phyloP scores from a whole-genome alignment of 805 yeast species.

The Nakazawaea laoshanensis region DNA sequence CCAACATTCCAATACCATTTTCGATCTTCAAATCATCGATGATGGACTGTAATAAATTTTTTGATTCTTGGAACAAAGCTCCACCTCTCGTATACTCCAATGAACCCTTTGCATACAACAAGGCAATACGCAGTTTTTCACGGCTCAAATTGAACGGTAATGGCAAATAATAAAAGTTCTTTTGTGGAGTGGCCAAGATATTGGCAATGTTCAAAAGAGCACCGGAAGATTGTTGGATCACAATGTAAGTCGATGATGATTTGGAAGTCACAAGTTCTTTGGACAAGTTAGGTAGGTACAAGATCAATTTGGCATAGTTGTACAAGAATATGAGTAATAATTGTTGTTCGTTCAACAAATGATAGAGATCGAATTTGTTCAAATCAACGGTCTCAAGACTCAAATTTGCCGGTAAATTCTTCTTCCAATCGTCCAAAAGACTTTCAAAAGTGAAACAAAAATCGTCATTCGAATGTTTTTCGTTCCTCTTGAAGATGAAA shows the following conservation, averaged over 20 bases:
- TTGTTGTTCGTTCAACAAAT: slow-evolving; percentile 32
- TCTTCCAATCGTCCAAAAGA: slow-evolving; percentile 71
- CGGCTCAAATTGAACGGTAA: slow-evolving; percentile 57
- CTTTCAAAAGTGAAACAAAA: slow-evolving; percentile 39
- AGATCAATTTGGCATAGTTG: slow-evolving; percentile 53
- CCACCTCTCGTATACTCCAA: slow-evolving; percentile 82
- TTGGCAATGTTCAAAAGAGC: slow-evolving; percentile 43
- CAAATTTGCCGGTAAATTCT: slow-evolving; percentile 53
- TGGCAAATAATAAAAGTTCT: slow-evolving; percentile 37
- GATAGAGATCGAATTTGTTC: slow-evolving; percentile 25
- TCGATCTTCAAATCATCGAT: slow-evolving; percentile 43
- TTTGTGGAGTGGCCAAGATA: slow-evolving; percentile 28
- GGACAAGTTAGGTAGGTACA: slow-evolving; percentile 57
- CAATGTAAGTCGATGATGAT: slow-evolving; percentile 50
- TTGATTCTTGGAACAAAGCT: slow-evolving; percentile 64
- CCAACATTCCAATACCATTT: slow-evolving; percentile 46
- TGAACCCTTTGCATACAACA: slow-evolving; percentile 66
- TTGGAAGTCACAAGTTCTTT: slow-evolving; percentile 27
- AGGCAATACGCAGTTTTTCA: slow-evolving; percentile 53
- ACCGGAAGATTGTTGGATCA: slow-evolving; percentile 60
- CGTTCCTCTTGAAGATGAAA: slow-evolving; percentile 54
- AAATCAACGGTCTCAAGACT: slow-evolving; percentile 56
- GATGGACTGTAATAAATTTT: slow-evolving; percentile 41
- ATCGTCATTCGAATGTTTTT: slow-evolving; percentile 21
- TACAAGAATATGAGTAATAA: slow-evolving; percentile 48